These are phyloP conservation scores for Rhizophora mangle DNA, from an alignment of 345 rosid species.

Conservation along the genomic window DNA sequence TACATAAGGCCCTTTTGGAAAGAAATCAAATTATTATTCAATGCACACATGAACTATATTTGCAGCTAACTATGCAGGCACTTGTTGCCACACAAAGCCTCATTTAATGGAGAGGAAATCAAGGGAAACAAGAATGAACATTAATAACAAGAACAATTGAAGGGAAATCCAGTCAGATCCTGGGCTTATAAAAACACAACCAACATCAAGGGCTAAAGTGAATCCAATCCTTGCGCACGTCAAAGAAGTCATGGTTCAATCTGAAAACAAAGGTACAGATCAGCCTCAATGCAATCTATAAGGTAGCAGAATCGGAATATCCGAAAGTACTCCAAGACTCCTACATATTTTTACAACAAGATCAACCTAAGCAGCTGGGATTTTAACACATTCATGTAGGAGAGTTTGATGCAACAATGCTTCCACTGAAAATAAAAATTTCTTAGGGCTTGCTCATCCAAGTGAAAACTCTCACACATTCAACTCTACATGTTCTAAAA, in stretches of 20 bases:
- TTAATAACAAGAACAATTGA: neutral
- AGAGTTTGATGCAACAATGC: neutral
- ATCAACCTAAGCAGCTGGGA: neutral
- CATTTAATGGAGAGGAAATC: too few relatives aligned
- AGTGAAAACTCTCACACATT: neutral
- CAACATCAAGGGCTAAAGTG: neutral
- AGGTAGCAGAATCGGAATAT: too few relatives aligned
- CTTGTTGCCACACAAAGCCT: too few relatives aligned
- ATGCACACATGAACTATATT: too few relatives aligned
- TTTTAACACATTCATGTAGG: neutral
- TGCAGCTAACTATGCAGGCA: too few relatives aligned
- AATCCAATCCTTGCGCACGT: neutral
- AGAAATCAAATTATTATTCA: too few relatives aligned
- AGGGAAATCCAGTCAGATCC: neutral
- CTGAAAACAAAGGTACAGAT: neutral
- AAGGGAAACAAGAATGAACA: too few relatives aligned
- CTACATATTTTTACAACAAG: neutral
- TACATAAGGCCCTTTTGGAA: too few relatives aligned
- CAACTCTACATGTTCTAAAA: neutral
- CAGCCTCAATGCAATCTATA: neutral
- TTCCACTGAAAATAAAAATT: neutral
- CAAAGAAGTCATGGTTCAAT: conserved; percentile 4
- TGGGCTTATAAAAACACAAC: neutral
- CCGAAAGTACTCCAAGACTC: neutral
- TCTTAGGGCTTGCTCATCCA: neutral